Base-by-base conservation (phyloP, 352 stramenopile genomes). In the Blastocystis sp. region DNA sequence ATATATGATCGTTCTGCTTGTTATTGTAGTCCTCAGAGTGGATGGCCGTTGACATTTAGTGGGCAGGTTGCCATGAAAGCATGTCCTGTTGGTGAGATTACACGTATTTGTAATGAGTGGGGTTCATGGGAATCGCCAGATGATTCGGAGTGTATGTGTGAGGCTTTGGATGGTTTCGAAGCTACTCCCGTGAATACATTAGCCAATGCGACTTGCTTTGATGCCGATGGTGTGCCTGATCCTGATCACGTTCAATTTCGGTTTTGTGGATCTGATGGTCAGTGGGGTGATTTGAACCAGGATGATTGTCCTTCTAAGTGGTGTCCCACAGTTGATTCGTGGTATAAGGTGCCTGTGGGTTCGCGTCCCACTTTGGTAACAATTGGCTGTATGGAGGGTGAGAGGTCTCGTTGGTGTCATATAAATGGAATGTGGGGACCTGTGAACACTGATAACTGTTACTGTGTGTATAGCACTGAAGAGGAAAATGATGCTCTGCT, bases 271-370 rank as follows among this genome's bases (percentile, higher is more conserved):
- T 29, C 69, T 5, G 46, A 80, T 16, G 69, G 69, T 6, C 11
- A 63, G n/a, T 80, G 69, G 69, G 69, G 69, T 6, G 69, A 14
- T n/a, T 29, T 80, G 46, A 52, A 80, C 46, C 69, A 80, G 69
- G 46, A n/a, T 3, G 46, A 80, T 46, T 80, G 69, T 35, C 69
- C 69, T 7, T 46, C 65, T 46, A 80, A 80, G 43, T 80, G 69
- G 69, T 80, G 69, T 35, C 69, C 69, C 46, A 49, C 69, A 52
- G 69, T 49, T 46, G 21, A 59, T 1, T 59, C 37, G 37, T 80
- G 69, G 69, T 80, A 80, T 52, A 80, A 80, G 69, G 69, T 80
- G 35, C 69, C 69, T 16, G 69, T 80, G 69, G 69, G 69, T 27
- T 35, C 52, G n/a, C 43, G 39, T 21, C 69, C 69, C 6, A 80